A percentile compares a stretch with the other conserved stretches of the same genome.
Evolutionary conservation across 345 rosid genomes (phyloP).

Genomic region (Aquilaria yunnanensis): DNA sequence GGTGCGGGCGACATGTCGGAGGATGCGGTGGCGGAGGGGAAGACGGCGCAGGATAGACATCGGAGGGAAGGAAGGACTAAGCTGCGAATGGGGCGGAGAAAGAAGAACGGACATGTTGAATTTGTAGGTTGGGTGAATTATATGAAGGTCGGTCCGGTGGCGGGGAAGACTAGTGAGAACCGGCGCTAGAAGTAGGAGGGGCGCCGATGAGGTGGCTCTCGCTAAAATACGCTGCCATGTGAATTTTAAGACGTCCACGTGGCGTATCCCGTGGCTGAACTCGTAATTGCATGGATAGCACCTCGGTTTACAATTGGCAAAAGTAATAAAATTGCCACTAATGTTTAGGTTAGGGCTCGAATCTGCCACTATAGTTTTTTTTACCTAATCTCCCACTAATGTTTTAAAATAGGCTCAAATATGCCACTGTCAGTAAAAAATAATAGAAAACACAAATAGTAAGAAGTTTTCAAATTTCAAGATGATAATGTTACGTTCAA

Average conservation of each 20-base stretch:
- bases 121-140: background rate
- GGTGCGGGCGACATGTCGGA: constrained; percentile 16
- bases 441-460: no score
- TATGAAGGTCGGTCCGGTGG: constrained; percentile 11
- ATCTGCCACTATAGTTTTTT: no score
- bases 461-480: no score
- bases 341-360: no score
- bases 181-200: constrained; percentile 33
- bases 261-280: constrained; percentile 10
- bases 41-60: constrained; percentile 71
- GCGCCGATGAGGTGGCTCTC: constrained; percentile 30
- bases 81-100: constrained; percentile 37
- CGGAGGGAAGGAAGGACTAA: constrained; percentile 38
- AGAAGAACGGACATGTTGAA: constrained; percentile 29
- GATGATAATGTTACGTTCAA: no score
- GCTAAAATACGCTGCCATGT: constrained; percentile 2
- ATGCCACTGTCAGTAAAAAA: no score
- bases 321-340: no score
- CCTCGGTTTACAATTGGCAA: no score
- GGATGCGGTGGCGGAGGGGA: constrained; percentile 21
- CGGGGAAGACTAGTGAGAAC: constrained; percentile 17
- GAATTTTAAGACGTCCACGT: constrained; percentile 27
- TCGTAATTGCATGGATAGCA: background rate
- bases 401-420: no score
- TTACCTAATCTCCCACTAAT: no score